Evolutionary conservation across 257 asterid species (phyloP).

Genomic region (Orobanche coerulescens): DNA sequence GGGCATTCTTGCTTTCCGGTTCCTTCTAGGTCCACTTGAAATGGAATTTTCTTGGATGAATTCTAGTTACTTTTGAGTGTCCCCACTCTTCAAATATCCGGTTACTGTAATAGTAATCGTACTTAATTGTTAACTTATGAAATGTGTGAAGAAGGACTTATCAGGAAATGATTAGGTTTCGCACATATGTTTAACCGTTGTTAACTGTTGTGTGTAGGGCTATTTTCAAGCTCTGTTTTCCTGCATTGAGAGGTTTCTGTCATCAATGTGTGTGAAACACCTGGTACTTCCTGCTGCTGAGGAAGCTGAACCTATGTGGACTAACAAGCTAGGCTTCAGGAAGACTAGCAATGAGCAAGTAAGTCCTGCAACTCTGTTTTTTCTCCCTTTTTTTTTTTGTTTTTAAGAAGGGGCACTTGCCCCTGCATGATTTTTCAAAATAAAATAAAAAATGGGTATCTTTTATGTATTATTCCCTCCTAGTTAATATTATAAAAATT

Average conservation of each 20-base stretch:
- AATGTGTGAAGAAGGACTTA: not conserved
- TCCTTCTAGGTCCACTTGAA: too few species aligned
- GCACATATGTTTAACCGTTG: not conserved
- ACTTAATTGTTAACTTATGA: not conserved
- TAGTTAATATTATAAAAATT: too few species aligned
- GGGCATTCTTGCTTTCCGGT: too few species aligned
- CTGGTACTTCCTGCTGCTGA: conserved; percentile 95
- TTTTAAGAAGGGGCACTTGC: too few species aligned
- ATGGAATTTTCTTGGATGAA: not conserved
- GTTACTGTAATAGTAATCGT: not conserved
- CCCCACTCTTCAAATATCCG: too few species aligned
- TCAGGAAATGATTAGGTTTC: not conserved
- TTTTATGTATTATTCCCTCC: too few species aligned
- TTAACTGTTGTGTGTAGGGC: conserved; percentile 44
- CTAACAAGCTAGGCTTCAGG: conserved; percentile 80
- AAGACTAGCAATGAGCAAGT: conserved; percentile 75
- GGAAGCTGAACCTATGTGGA: conserved; percentile 98
- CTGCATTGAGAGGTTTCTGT: conserved; percentile 69
- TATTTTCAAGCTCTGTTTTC: conserved; percentile 82
- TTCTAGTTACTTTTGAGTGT: too few species aligned
- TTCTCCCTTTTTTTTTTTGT: not conserved
- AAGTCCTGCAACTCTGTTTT: conserved; percentile 24
- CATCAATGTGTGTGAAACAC: conserved; percentile 67
- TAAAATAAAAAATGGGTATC: too few species aligned
- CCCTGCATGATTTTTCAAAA: too few species aligned